Base-by-base conservation (phyloP, 768 basidiomycete genomes). In the Sistotremastrum niveocremeum region DNA sequence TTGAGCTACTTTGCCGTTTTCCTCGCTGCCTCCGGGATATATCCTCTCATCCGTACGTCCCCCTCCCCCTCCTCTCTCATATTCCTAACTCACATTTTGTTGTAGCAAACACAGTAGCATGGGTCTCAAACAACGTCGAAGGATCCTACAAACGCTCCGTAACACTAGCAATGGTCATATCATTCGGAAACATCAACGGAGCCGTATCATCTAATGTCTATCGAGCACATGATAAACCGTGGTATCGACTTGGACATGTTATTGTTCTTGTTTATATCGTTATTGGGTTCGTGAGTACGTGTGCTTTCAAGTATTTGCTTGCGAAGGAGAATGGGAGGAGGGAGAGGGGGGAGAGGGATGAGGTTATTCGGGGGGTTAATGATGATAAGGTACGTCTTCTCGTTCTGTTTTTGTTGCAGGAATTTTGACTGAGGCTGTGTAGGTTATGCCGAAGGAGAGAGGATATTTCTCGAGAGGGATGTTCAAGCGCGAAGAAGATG, bases 181-280 rank as follows among this genome's bases (percentile, higher is more conserved):
- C 28, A 46, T 81, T 78, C 51, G 81, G 81, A 6, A 84, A 84
- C 57, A 63, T 84, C 43, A 81, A 83, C 55, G 82, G 81, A 12
- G 81, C 79, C n/a, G 75, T 86, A 37, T 77, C 75, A 56, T 82
- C 80, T 11, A 84, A 84, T 53, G 73, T 86, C 34, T 85, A 86
- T 56, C 81, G 81, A 33, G 72, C 71, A 3, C 60, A 57, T 41
- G 79, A 84, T 56, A 65, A 65, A 49, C 84, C 83, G 7, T 80
- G 79, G 76, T 87, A 81, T 58, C 70, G 66, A 2, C 62, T 81
- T 42, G 60, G 67, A 1, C 67, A 81, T 46, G 79, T 76, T 5
- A 64, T 85, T 35, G 82, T 84, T 43, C 64, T 85, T 44, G 69
- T 77, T 72, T 86, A 83, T 62, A 82, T 86, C 53, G 71, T 60